Base-by-base conservation (phyloP, 169 alveolate species). In the Eimeria acervulina region DNA sequence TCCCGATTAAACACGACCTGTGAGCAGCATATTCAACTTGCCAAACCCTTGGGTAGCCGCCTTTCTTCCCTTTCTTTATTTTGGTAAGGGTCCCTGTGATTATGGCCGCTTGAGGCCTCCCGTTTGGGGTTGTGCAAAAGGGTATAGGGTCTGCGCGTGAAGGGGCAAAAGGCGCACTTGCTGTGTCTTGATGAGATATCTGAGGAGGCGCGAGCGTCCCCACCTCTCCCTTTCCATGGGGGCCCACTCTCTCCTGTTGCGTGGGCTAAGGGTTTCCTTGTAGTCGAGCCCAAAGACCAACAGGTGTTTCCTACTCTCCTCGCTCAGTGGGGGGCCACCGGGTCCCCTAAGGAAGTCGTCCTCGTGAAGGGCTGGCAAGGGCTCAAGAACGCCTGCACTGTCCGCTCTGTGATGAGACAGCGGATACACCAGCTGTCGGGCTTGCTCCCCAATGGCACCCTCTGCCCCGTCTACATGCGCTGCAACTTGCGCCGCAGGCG, bases 261-360 rank as follows among this genome's bases (percentile, higher is more conserved):
- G 59, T 61, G 63, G 72, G 91, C 91, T 52, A 6, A 33, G 42
- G 33, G 72, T 21, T 1, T 83, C 91, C 28, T 83, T 31, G 70
- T 51, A 83, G 91, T 83, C 91, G 23, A 83, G 74, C 0, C 91
- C 91, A 33, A 51, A 51, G 70, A 47, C 33, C 47, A 44, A 74
- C 74, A 83, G 63, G 91, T 83, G 91, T 8, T 21, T 8, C 44
- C 72, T 42, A 44, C 33, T 33, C 31, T 12, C 21, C 26, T 44
- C 52, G 44, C 72, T 83, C 13, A 83, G 70, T 7, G 51, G 91
- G 51, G 91, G 91, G 36, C 72, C 74, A 72, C 91, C 51, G 51
- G 91, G 91, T 31, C 91, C 91, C 91, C 91, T 28, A 21, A 83
- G 72, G 44, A 83, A 83, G n/a, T 51, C 72, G 74, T 83, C 91